phyloP scores from a whole-genome alignment of 2,329 filamentous ascomycete species.

The Colletotrichum cordylinicola region DNA sequence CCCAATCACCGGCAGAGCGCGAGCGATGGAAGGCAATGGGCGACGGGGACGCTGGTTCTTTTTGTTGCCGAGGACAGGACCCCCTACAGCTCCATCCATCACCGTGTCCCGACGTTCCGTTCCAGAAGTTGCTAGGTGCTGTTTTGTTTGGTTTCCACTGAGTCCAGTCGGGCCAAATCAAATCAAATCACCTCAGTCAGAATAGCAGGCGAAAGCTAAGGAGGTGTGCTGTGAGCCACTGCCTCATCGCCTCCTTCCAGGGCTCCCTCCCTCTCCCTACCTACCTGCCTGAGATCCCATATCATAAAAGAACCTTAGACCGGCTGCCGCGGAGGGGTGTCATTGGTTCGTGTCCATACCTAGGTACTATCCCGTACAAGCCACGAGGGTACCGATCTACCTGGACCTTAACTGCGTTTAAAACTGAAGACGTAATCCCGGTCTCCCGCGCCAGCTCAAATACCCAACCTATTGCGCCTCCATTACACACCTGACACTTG shows the following conservation, averaged over 20 bases:
- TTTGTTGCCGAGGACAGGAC: background rate
- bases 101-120: background rate
- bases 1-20: background rate
- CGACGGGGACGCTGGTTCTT: background rate
- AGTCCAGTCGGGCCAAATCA: background rate
- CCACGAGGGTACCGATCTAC: background rate
- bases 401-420: background rate
- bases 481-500: constrained; percentile 9
- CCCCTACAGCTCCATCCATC: background rate
- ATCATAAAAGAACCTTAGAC: background rate
- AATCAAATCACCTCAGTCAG: background rate
- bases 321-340: background rate
- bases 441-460: background rate
- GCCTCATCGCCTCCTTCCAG: background rate
- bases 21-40: background rate
- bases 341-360: background rate
- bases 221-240: background rate
- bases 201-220: background rate
- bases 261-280: background rate
- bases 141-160: background rate
- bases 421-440: constrained; percentile 15
- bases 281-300: background rate
- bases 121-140: background rate
- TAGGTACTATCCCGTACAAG: background rate
- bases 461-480: constrained; percentile 15